Conservation (phyloP, 768 basidiomycete species). For the Clitopilus passeckerianus region DNA sequence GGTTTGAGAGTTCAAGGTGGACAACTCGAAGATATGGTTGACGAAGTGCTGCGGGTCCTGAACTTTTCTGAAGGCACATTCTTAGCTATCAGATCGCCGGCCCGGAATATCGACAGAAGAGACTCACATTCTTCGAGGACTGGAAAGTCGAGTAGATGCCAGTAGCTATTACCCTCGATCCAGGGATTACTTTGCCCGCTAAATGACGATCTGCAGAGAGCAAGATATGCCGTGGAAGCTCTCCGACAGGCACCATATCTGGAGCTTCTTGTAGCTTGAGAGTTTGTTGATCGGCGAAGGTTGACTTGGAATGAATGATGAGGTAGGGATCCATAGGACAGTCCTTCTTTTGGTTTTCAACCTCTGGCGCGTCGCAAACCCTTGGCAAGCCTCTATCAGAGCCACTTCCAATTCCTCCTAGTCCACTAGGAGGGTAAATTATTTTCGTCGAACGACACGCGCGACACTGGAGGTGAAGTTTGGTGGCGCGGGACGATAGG, state of each 20-base stretch:
- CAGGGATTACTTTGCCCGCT: constrained; percentile 91
- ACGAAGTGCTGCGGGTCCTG: constrained; percentile 84
- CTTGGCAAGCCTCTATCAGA: constrained; percentile 83
- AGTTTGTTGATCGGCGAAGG: constrained; percentile 93
- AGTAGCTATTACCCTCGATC: constrained; percentile 91
- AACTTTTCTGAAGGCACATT: constrained; percentile 51
- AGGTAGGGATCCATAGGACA: constrained; percentile 96
- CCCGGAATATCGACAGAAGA: neutral
- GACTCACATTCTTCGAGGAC: constrained; percentile 72
- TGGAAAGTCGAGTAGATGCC: constrained; percentile 98
- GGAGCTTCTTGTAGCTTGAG: constrained; percentile 98
- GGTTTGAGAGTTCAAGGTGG: constrained; percentile 86
- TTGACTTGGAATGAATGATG: constrained; percentile 90
- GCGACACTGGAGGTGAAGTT: constrained; percentile 89
- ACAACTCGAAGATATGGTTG: constrained; percentile 92
- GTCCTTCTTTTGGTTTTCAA: constrained; percentile 85
- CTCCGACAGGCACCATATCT: constrained; percentile 99
- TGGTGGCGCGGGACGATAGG: constrained; percentile 88
- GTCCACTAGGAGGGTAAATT: constrained; percentile 69
- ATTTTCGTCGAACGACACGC: constrained; percentile 78
- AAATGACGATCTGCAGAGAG: constrained; percentile 88
- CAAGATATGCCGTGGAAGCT: constrained; percentile 92
- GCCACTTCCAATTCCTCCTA: constrained; percentile 86
- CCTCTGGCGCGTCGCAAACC: constrained; percentile 75
- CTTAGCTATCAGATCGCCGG: constrained; percentile 1